Base-by-base conservation (phyloP, 2,329 filamentous ascomycete genomes). In the Lasiodiplodia sp. region DNA sequence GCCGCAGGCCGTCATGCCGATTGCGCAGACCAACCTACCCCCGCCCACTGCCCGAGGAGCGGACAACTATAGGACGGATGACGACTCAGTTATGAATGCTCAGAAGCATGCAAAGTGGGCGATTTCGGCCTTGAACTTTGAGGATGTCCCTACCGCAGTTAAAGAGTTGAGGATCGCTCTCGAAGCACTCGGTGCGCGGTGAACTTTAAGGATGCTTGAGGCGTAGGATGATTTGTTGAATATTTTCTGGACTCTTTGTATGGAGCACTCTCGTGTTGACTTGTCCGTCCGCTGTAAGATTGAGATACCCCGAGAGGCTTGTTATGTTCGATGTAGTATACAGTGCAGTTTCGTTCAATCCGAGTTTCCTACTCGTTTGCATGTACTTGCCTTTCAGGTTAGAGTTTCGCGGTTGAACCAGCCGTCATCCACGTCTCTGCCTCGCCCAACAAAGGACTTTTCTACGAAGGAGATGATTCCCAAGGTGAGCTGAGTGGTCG, bases 31-130 rank as follows among this genome's bases (percentile, higher is more conserved):
- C 70, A 34, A 66, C 72, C 11, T 73, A 71, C 49, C 72, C 67
- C 60, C 71, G 67, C 25, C 72, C 64, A 49, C 55, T 34, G 21
- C 68, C 70, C 28, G 69, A 5, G 52, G 53, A 70, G 34, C 8
- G 31, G 47, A 64, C 11, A 23, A 21, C 14, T 82, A 91, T 66
- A 83, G 80, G 4, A 83, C 81, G 12, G 93, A 97, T 71, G 91
- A 94, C 71, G 83, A 86, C 69, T 85, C 91, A 0, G 91, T 97
- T 44, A 83, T 88, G 44, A 87, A 90, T 73, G 95, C 96, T 4
- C 94, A 97, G 78, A 99, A 98, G 78, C 96, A 98, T 82, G 94
- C 95, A 2, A 94, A 93, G 75, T 99, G 93, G 93, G 96, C 96
- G 0, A 97, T 98, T 52, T 97, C 94, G 12, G 96, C 96, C 0